These are phyloP conservation scores for Solioccasus polychromus DNA, from an alignment of 768 basidiomycete genomes.

Conservation along the genomic window DNA sequence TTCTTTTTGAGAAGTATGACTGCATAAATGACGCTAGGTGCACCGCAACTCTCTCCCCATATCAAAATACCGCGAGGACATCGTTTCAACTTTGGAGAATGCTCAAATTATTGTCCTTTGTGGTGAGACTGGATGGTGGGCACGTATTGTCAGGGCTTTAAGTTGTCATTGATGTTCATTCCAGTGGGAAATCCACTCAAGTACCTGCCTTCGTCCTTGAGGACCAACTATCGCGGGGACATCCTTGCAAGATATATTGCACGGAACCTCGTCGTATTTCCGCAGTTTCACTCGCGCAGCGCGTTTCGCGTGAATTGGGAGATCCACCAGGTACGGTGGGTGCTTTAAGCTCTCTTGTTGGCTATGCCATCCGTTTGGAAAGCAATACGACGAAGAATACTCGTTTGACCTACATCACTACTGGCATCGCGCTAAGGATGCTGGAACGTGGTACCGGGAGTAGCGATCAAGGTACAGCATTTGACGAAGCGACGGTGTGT, in stretches of 20 bases:
- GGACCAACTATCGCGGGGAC: constrained; percentile 77
- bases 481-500: constrained; percentile 91
- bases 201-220: constrained; percentile 93
- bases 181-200: constrained; percentile 95
- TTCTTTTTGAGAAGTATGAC: not conserved
- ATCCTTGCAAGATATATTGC: constrained; percentile 86
- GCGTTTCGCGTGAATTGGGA: constrained; percentile 89
- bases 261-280: constrained; percentile 96
- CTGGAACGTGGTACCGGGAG: constrained; percentile 79
- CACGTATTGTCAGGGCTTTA: constrained; percentile 37
- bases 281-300: constrained; percentile 91
- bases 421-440: constrained; percentile 96
- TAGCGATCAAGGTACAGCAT: constrained; percentile 70
- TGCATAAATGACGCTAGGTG: constrained; percentile 37
- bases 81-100: constrained; percentile 63
- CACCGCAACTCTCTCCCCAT: constrained; percentile 85
- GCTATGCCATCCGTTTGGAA: constrained; percentile 93
- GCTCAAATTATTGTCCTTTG: constrained; percentile 88
- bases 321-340: constrained; percentile 79
- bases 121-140: constrained; percentile 74
- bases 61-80: constrained; percentile 72
- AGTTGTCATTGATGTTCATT: constrained; percentile 5
- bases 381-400: constrained; percentile 81
- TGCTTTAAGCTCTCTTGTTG: constrained; percentile 74
- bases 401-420: constrained; percentile 80